A percentile compares a stretch with the other conserved stretches of the same genome.
Evolutionary conservation across 306 rosid species (phyloP).

Genomic region (Canavalia ensiformis): DNA sequence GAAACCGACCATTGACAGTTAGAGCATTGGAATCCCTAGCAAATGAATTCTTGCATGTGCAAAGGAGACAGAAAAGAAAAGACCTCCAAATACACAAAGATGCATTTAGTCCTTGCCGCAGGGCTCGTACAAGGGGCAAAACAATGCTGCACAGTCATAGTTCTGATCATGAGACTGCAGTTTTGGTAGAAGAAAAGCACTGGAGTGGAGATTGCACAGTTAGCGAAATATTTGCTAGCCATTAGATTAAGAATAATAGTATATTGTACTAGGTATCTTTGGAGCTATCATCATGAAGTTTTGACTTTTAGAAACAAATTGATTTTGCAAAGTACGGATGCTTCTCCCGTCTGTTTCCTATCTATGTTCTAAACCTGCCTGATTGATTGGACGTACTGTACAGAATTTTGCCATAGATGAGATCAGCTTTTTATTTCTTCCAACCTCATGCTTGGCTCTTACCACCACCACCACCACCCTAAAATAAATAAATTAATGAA

Average conservation of each 20-base stretch:
- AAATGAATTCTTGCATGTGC: constrained; percentile 60
- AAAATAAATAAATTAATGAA: no score
- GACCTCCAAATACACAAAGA: constrained; percentile 41
- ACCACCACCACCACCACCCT: no score
- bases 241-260: constrained; percentile 43
- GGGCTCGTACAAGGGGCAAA: constrained; percentile 57
- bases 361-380: constrained; percentile 20
- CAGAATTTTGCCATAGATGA: constrained; percentile 18
- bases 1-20: constrained; percentile 76
- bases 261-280: constrained; percentile 35
- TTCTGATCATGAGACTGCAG: constrained; percentile 38
- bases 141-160: constrained; percentile 51
- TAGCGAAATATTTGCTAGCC: constrained; percentile 48
- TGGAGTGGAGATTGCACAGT: constrained; percentile 60
- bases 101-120: constrained; percentile 52
- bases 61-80: constrained; percentile 53
- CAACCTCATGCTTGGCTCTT: no score
- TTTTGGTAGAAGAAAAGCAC: constrained; percentile 54
- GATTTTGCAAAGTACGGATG: neutral
- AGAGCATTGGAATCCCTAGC: constrained; percentile 80
- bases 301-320: constrained; percentile 14
- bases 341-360: constrained; percentile 29
- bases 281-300: constrained; percentile 39
- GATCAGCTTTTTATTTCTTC: no score
- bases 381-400: constrained; percentile 15